phyloP scores from a whole-genome alignment of 1,139 yeast species.

The Hemisphaericaspora xylofermentans region DNA sequence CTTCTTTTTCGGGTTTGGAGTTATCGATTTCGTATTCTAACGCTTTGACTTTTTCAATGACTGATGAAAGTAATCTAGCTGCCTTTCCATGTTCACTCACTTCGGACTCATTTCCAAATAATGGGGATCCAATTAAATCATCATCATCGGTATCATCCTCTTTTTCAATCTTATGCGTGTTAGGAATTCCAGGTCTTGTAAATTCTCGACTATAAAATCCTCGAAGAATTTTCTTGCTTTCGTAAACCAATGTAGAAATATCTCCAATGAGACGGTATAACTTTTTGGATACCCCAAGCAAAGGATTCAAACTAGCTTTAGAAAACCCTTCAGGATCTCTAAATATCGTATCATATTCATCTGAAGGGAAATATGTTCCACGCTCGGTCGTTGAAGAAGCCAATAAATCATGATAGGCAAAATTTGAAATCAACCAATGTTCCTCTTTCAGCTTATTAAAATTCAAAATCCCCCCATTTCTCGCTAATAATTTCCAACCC shows the following conservation, averaged over 20 bases:
- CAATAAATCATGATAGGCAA: conserved; percentile 77
- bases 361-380: conserved; percentile 56
- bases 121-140: background rate
- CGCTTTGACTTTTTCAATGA: conserved; percentile 38
- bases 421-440: conserved; percentile 76
- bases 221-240: conserved; percentile 35
- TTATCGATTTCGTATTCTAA: conserved; percentile 52
- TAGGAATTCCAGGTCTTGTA: conserved; percentile 3
- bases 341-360: conserved; percentile 58
- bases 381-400: conserved; percentile 59
- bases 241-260: conserved; percentile 60
- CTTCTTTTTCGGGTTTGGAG: conserved; percentile 54
- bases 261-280: conserved; percentile 67
- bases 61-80: conserved; percentile 22
- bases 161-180: background rate
- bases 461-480: conserved; percentile 60
- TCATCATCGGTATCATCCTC: conserved; percentile 5
- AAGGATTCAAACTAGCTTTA: conserved; percentile 56
- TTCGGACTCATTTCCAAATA: conserved; percentile 19
- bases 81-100: conserved; percentile 28
- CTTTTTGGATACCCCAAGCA: conserved; percentile 71
- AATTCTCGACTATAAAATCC: conserved; percentile 16
- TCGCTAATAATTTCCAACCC: conserved; percentile 57
- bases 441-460: conserved; percentile 55
- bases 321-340: conserved; percentile 32